phyloP scores from a whole-genome alignment of 2,329 filamentous ascomycete species.

The Paramyrothecium sp. region DNA sequence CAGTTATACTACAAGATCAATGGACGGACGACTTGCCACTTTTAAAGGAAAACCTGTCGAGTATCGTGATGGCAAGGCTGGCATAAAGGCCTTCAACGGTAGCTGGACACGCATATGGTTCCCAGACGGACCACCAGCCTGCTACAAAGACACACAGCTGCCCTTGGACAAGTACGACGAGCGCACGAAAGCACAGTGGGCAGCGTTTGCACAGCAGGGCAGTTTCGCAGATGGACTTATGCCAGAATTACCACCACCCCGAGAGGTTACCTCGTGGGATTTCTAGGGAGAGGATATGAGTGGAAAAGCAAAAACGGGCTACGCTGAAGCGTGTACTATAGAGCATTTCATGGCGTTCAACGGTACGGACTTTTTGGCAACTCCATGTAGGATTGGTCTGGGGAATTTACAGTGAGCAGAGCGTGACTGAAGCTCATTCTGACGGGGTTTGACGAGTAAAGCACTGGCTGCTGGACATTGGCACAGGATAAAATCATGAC shows the following conservation, averaged over 20 bases:
- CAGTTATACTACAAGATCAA: slow-evolving; percentile 40
- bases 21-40: slow-evolving; percentile 44
- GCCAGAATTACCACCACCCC: slow-evolving; percentile 74
- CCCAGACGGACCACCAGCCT: slow-evolving; percentile 65
- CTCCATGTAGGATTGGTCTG: background rate
- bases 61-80: slow-evolving; percentile 53
- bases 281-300: slow-evolving; percentile 46
- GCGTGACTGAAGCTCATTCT: too few species aligned
- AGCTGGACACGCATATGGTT: slow-evolving; percentile 69
- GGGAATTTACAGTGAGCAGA: background rate
- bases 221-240: slow-evolving; percentile 69
- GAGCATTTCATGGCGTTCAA: slow-evolving; percentile 8
- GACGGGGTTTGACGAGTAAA: too few species aligned
- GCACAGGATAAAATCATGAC: too few species aligned
- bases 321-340: slow-evolving; percentile 5
- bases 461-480: background rate
- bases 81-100: slow-evolving; percentile 49
- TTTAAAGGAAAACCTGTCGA: slow-evolving; percentile 65
- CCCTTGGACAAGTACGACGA: slow-evolving; percentile 56
- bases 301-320: slow-evolving; percentile 3
- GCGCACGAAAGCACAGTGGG: slow-evolving; percentile 62
- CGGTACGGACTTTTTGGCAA: background rate
- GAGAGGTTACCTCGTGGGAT: slow-evolving; percentile 73
- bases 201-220: slow-evolving; percentile 62
- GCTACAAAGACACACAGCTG: slow-evolving; percentile 63